Evolutionary conservation across 2,329 filamentous ascomycete genomes (phyloP).

Genomic region (Chrysosporium keratinophilum): DNA sequence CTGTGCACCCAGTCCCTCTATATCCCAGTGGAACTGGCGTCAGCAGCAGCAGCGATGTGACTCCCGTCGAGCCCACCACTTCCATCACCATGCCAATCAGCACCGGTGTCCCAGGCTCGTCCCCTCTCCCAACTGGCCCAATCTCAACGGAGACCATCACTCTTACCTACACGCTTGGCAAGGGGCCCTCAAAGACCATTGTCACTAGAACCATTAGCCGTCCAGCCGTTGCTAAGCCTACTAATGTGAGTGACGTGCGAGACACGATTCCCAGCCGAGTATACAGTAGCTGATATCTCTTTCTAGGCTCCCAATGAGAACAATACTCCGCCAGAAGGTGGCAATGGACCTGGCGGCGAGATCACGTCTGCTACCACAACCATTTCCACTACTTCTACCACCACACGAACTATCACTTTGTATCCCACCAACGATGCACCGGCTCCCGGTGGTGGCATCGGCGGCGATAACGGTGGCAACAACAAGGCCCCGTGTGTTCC

Average conservation of each 20-base stretch:
- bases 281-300: not conserved
- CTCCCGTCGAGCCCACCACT: not conserved
- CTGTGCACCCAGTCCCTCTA: conserved; percentile 2
- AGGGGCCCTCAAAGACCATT: conserved; percentile 27
- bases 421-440: conserved; percentile 3
- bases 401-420: conserved; percentile 23
- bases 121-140: not conserved
- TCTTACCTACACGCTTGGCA: conserved; percentile 33
- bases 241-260: conserved; percentile 1
- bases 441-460: not conserved
- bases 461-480: not conserved
- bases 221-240: conserved; percentile 22
- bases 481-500: conserved; percentile 14
- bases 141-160: conserved; percentile 21
- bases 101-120: not conserved
- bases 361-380: conserved; percentile 21
- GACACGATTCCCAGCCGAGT: not conserved
- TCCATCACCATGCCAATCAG: not conserved
- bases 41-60: not conserved
- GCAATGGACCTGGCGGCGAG: not conserved
- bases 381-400: conserved; percentile 22
- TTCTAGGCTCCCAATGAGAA: conserved; percentile 1
- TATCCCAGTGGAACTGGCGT: conserved; percentile 3
- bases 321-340: not conserved
- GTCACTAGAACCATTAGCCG: conserved; percentile 32